phyloP scores from a whole-genome alignment of 2,329 filamentous ascomycete species.

The Thelonectria discophora region DNA sequence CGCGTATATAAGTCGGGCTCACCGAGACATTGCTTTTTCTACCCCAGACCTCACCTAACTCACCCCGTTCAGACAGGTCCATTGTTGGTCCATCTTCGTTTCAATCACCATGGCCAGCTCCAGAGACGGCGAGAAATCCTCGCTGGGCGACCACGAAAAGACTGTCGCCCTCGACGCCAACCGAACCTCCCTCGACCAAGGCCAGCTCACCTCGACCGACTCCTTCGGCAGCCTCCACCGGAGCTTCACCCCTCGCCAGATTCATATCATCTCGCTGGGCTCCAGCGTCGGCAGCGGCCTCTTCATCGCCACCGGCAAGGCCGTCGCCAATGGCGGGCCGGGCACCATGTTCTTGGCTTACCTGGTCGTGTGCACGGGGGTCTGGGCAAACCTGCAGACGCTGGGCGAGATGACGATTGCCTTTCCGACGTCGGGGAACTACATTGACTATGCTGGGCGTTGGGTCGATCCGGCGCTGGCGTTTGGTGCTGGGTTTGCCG shows the following conservation, averaged over 20 bases:
- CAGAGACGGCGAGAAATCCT: conserved; percentile 3
- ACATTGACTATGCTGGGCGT: conserved; percentile 17
- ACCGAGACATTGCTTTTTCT: not conserved
- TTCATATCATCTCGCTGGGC: conserved; percentile 27
- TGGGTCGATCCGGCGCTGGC: conserved; percentile 23
- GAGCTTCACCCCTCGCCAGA: conserved; percentile 33
- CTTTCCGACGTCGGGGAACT: conserved; percentile 18
- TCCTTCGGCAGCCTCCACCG: conserved; percentile 31
- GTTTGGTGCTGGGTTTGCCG: conserved; percentile 22
- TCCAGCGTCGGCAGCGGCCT: conserved; percentile 20
- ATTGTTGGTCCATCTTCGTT: not conserved
- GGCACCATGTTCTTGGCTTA: conserved; percentile 19
- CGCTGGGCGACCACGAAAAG: conserved; percentile 3
- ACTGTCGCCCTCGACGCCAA: not conserved
- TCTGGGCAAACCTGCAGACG: conserved; percentile 18
- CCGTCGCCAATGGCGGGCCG: conserved; percentile 16
- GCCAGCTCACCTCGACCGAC: not conserved
- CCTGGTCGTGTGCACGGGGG: conserved; percentile 9
- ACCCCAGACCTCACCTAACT: not conserved
- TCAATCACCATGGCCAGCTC: conserved; percentile 1
- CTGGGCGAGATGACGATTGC: conserved; percentile 18
- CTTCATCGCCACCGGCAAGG: conserved; percentile 22
- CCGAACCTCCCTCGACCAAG: conserved; percentile 10
- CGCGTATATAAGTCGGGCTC: not conserved
- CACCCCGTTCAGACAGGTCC: not conserved